phyloP scores from a whole-genome alignment of 495 filamentous ascomycete genomes.

The Lineolata rhizophorae region DNA sequence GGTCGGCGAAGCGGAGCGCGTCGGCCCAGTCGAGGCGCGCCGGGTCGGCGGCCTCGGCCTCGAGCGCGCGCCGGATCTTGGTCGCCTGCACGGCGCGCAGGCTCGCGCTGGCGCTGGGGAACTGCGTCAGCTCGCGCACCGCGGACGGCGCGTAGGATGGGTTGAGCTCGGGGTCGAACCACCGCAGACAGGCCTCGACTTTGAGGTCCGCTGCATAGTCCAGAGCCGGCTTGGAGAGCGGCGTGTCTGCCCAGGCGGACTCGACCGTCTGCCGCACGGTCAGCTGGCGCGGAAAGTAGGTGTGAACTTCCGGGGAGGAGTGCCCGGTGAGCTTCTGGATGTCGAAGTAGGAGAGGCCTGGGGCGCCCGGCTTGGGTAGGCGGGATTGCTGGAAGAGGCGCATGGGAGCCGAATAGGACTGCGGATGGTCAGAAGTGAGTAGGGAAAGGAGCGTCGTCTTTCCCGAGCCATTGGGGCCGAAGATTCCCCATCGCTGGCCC shows the following conservation, averaged over 20 bases:
- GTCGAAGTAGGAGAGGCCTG: constrained; percentile 74
- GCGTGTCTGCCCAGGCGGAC: constrained; percentile 78
- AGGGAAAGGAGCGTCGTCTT: constrained; percentile 88
- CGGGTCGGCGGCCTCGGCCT: not conserved
- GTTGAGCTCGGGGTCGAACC: constrained; percentile 56
- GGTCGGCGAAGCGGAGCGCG: constrained; percentile 43
- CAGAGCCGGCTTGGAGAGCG: constrained; percentile 43
- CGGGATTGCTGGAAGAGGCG: constrained; percentile 64
- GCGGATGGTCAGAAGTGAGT: constrained; percentile 87
- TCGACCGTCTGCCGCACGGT: constrained; percentile 55
- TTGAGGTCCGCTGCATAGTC: constrained; percentile 27
- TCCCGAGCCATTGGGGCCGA: constrained; percentile 75
- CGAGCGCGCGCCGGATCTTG: constrained; percentile 5
- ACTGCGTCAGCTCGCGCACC: not conserved
- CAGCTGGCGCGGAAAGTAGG: constrained; percentile 67
- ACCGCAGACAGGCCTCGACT: constrained; percentile 43
- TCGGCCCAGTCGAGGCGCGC: constrained; percentile 40
- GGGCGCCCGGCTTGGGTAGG: constrained; percentile 46
- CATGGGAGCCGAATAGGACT: constrained; percentile 76
- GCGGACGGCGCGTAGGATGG: constrained; percentile 15
- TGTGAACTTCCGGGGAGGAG: constrained; percentile 80
- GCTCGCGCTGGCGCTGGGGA: not conserved
- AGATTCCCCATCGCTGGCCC: constrained; percentile 75
- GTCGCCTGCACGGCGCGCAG: not conserved
- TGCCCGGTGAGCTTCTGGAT: constrained; percentile 79